Evolutionary conservation across 768 basidiomycete species (phyloP).

Genomic region (Cystofilobasidium macerans): DNA sequence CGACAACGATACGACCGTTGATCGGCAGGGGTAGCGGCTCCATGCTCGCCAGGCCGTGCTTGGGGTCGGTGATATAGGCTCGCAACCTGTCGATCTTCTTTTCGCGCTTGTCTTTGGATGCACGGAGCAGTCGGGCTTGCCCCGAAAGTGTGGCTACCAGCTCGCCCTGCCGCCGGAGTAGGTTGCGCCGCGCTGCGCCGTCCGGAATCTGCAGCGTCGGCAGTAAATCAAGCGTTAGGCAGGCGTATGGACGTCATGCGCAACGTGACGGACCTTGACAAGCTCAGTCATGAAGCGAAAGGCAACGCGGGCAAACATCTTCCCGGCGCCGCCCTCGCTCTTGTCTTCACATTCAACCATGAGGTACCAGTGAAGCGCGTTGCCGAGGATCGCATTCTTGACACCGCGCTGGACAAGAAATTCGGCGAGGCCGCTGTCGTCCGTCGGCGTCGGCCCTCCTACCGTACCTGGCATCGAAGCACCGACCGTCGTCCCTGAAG

Average conservation of each 20-base stretch:
- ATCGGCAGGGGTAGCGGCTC: slow-evolving; percentile 69
- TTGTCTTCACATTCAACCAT: slow-evolving; percentile 86
- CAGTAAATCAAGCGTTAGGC: too few relatives aligned
- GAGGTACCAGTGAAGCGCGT: slow-evolving; percentile 91
- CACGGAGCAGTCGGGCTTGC: slow-evolving; percentile 73
- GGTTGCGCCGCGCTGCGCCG: slow-evolving; percentile 68
- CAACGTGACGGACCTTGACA: slow-evolving; percentile 51
- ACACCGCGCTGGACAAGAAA: slow-evolving; percentile 81
- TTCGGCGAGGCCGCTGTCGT: slow-evolving; percentile 84
- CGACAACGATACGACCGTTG: slow-evolving; percentile 71
- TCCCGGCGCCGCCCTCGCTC: slow-evolving; percentile 50
- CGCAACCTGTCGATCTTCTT: slow-evolving; percentile 97
- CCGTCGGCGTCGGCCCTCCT: slow-evolving; percentile 47
- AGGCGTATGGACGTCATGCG: not conserved
- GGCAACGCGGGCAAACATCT: slow-evolving; percentile 85
- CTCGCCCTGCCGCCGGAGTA: slow-evolving; percentile 83
- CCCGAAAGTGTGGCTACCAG: slow-evolving; percentile 75
- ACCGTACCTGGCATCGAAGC: not conserved
- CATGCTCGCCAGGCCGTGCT: slow-evolving; percentile 70
- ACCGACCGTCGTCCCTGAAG: not conserved
- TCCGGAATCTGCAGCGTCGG: slow-evolving; percentile 39
- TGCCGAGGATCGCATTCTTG: slow-evolving; percentile 70
- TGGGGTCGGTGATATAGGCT: slow-evolving; percentile 69
- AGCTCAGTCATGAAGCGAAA: slow-evolving; percentile 83
- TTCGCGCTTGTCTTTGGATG: slow-evolving; percentile 81